Base-by-base conservation (phyloP, 495 filamentous ascomycete genomes). In the Penicilliopsis zonata region DNA sequence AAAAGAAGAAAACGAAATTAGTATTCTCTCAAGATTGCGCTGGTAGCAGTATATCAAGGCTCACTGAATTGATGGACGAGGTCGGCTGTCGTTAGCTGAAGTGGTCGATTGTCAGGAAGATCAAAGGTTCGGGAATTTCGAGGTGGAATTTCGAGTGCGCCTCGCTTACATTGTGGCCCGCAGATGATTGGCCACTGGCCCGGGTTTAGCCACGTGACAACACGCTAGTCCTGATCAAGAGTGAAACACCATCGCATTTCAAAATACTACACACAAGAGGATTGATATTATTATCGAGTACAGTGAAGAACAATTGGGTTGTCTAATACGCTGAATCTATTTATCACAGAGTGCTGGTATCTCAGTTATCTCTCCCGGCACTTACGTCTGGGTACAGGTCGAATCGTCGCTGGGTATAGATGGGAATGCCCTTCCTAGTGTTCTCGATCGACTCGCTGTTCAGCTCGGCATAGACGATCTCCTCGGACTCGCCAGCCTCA, bases 341-440 rank as follows among this genome's bases (percentile, higher is more conserved):
- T n/a, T n/a, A n/a, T 23, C 21, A 23, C 21, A 23, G 10, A 23
- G 21, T n/a, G n/a, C n/a, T n/a, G n/a, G n/a, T n/a, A 24, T 24
- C 6, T 24, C 22, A 24, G 22, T 24, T 6, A 15, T 18, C 16
- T 16, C 13, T 46, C 28, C 30, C 28, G 13, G 36, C 41, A 27
- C 74, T 82, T 17, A 99, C 74, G 71, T 99, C 88, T 9, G 83
- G 80, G 59, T 99, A 99, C 15, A 99, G 75, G 60, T 99, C 90
- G 55, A 92, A 96, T 42, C 92, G 64, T 39, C 88, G 69, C 75
- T 99, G 92, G 17, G 63, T 69, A 44, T 74, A 69, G 18, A 96
- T 64, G 15, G 92, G 90, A 49, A 96, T 94, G 12, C 80, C 76
- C 55, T 72, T 83, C 52, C 92, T 72, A 29, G 75, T 74, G 56